Conservation (phyloP, 1,284 basidiomycete species). For the Filobasidium uniguttulatum region DNA sequence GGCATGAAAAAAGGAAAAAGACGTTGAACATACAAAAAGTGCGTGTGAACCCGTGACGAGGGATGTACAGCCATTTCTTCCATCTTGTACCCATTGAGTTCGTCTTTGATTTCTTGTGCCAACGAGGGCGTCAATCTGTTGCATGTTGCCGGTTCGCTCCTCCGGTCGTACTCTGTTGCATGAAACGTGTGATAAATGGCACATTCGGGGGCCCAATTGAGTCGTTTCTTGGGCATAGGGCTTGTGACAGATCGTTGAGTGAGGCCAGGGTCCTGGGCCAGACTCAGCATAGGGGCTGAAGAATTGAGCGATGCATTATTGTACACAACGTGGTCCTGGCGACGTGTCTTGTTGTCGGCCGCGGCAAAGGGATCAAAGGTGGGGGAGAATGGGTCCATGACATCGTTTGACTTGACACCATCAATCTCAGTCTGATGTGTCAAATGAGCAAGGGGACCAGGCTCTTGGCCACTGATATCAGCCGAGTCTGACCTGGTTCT, state of each 20-base stretch:
- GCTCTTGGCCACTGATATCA: conserved; percentile 46
- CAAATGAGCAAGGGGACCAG: conserved; percentile 60
- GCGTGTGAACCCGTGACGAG: conserved; percentile 63
- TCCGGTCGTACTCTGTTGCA: conserved; percentile 74
- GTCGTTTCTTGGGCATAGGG: conserved; percentile 53
- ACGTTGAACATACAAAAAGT: conserved; percentile 41
- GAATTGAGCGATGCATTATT: conserved; percentile 55
- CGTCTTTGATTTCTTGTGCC: conserved; percentile 91
- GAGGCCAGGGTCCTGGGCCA: conserved; percentile 37
- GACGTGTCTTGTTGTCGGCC: conserved; percentile 14
- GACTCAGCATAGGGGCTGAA: conserved; percentile 65
- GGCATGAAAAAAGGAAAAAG: too few species aligned
- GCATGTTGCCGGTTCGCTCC: conserved; percentile 93
- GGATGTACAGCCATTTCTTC: conserved; percentile 96
- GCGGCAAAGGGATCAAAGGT: conserved; percentile 42
- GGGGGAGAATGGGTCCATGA: conserved; percentile 47
- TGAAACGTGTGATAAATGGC: conserved; percentile 95
- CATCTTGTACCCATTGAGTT: conserved; percentile 93
- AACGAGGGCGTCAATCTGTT: conserved; percentile 85
- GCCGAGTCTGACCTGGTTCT: conserved; percentile 62
- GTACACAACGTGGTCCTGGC: conserved; percentile 38
- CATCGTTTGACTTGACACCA: conserved; percentile 40
- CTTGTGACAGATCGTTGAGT: conserved; percentile 24
- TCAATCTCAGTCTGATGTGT: conserved; percentile 76
- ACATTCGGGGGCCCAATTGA: conserved; percentile 80